phyloP scores from a whole-genome alignment of 352 stramenopile species.

The Pythium chondricola region DNA sequence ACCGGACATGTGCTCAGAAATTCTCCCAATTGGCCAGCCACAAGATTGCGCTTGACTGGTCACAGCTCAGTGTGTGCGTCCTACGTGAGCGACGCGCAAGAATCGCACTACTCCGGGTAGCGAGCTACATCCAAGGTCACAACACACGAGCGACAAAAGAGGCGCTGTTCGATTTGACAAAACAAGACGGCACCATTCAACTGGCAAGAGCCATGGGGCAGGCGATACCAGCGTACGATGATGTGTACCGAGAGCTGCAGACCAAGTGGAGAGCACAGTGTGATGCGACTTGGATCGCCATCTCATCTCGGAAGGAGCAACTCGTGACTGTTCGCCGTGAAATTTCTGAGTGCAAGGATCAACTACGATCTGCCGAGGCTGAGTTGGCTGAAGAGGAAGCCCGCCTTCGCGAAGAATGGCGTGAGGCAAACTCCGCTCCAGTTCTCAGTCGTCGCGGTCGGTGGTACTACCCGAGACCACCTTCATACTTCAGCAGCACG shows the following conservation, averaged over 20 bases:
- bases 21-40: background rate
- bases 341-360: background rate
- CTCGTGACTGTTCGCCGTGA: slow-evolving; percentile 5
- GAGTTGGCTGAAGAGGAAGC: background rate
- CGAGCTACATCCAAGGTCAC: slow-evolving; percentile 4
- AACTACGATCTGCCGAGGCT: background rate
- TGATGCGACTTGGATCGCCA: slow-evolving; percentile 1
- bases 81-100: background rate
- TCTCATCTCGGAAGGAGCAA: background rate
- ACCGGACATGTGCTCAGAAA: background rate
- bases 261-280: background rate
- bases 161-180: slow-evolving; percentile 9
- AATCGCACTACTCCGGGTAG: slow-evolving; percentile 2
- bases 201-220: slow-evolving; percentile 6
- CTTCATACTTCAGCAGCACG: background rate
- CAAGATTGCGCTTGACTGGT: slow-evolving; percentile 14
- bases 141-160: background rate
- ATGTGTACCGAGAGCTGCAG: slow-evolving; percentile 3
- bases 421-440: background rate
- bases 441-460: background rate
- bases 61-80: slow-evolving; percentile 4
- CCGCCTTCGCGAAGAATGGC: background rate
- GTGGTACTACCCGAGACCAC: background rate
- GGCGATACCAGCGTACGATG: slow-evolving; percentile 5
- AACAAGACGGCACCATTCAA: slow-evolving; percentile 5